Conservation (phyloP, 108 stramenopile genomes). For the Heterococcus sp. region DNA sequence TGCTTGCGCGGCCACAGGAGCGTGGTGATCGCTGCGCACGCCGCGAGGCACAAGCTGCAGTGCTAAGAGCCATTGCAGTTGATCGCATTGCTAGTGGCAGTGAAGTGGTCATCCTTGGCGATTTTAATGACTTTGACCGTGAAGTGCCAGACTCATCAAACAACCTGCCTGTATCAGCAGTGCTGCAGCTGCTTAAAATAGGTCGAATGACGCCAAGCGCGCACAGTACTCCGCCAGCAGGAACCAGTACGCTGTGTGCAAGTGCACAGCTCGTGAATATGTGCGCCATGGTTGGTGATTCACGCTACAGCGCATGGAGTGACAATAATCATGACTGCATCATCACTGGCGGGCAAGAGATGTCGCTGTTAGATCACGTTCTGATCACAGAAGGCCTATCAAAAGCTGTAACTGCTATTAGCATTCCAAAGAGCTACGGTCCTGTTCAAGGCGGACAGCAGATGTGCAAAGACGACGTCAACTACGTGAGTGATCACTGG, state of each 20-base stretch:
- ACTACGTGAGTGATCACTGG: not conserved
- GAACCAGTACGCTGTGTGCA: not conserved
- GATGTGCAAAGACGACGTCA: not conserved
- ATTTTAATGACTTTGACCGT: slow-evolving; percentile 7
- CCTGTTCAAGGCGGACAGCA: not conserved
- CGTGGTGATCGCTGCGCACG: not conserved
- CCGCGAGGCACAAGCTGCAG: slow-evolving; percentile 6
- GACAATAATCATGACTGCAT: not conserved
- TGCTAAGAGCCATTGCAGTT: not conserved
- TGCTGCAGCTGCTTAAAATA: not conserved
- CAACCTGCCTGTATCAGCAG: slow-evolving; percentile 1
- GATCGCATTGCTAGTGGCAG: not conserved
- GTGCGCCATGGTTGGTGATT: too few relatives aligned
- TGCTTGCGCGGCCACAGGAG: not conserved
- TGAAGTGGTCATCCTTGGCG: slow-evolving; percentile 9
- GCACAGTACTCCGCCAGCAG: not conserved
- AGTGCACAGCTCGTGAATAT: too few relatives aligned
- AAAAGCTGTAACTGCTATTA: not conserved
- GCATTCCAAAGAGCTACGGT: not conserved
- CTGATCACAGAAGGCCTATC: not conserved
- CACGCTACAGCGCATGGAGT: not conserved
- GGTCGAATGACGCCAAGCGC: too few relatives aligned
- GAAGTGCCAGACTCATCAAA: not conserved
- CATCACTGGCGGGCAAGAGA: not conserved
- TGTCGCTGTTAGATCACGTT: not conserved